Evolutionary conservation across 495 filamentous ascomycete species (phyloP), one percentile per base, ranked within the genome.

Genomic region (Diplogelasinospora grovesii): DNA sequence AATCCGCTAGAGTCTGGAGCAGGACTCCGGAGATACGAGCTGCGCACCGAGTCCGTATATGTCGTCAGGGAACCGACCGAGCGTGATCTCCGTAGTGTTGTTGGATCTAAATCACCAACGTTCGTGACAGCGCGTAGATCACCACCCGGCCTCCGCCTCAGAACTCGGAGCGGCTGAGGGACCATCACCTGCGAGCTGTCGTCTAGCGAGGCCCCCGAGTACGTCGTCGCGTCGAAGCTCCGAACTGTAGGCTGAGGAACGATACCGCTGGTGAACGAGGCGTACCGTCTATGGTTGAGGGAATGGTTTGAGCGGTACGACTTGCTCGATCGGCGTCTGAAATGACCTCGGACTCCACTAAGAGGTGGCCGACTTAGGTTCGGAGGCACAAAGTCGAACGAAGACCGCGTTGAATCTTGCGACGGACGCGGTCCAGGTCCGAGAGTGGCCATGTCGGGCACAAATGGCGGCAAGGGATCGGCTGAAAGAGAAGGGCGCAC

Each of bases 91-190:
- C 71, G 68, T 16, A 70, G 50, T 3, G 69, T 60, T 23, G 69
- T 20, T 5, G 53, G 52, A 33, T 84, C 77, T 6, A 85, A 53
- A 27, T 89, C 85, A 45, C 77, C 75, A 18, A 85, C 82, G 55
- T 83, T 86, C 20, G 77, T 71, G 35, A 79, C 86, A 18, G 82
- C 86, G 46, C 87, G 80, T 36, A 98, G 68, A 65, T 97, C 82
- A 24, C 92, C 89, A 34, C 92, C 92, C 13, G 90, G 93, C 20
- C 86, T 77, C 54, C 92, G 76, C 41, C 92, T 78, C 27, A 98
- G 78, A 44, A 85, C 74, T 16, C 73, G 61, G n/a, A 71, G 57
- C n/a, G 74, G 73, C 16, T 59, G 56, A 1, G 71, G 70, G 31
- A 69, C 60, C 4, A 59, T 37, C 5, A 62, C 49, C 26, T 64